A percentile compares a stretch with the other conserved stretches of the same genome.
Conservation (phyloP, 2,329 filamentous ascomycete species). For the Endothia cerciana region DNA sequence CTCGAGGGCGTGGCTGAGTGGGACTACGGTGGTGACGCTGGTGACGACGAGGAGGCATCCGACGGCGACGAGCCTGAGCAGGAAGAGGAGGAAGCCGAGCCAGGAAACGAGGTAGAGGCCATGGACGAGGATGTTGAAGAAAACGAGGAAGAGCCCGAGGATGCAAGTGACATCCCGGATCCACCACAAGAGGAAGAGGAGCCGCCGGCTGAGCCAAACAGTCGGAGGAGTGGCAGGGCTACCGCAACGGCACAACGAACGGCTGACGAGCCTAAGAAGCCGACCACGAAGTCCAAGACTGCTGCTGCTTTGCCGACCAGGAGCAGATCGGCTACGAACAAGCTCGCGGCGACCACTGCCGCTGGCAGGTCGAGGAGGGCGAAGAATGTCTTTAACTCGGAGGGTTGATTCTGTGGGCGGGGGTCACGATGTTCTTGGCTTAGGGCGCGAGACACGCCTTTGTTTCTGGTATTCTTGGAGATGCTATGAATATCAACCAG, state of each 20-base stretch:
- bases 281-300: constrained; percentile 26
- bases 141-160: constrained; percentile 11
- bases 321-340: constrained; percentile 11
- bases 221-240: constrained; percentile 28
- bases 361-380: constrained; percentile 24
- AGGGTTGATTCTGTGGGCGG: constrained; percentile 7
- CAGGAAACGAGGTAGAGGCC: constrained; percentile 10
- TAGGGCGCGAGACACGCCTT: neutral
- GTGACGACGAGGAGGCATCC: constrained; percentile 34
- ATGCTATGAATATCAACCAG: constrained; percentile 2
- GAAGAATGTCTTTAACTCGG: constrained; percentile 25
- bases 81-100: constrained; percentile 28
- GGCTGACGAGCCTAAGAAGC: constrained; percentile 23
- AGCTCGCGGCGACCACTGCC: constrained; percentile 2
- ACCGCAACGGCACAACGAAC: constrained; percentile 25
- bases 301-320: constrained; percentile 21
- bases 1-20: constrained; percentile 62
- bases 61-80: constrained; percentile 33
- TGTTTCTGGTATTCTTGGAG: neutral
- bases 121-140: constrained; percentile 19
- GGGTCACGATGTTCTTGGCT: neutral
- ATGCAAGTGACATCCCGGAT: constrained; percentile 18
- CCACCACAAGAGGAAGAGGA: constrained; percentile 20
- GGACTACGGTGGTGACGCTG: constrained; percentile 53
- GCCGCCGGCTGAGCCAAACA: constrained; percentile 26